Percentiles rank a stretch among this genome's conserved stretches.
Evolutionary conservation across 2,329 filamentous ascomycete genomes (phyloP).

Genomic region (Niveomyces coronatus): DNA sequence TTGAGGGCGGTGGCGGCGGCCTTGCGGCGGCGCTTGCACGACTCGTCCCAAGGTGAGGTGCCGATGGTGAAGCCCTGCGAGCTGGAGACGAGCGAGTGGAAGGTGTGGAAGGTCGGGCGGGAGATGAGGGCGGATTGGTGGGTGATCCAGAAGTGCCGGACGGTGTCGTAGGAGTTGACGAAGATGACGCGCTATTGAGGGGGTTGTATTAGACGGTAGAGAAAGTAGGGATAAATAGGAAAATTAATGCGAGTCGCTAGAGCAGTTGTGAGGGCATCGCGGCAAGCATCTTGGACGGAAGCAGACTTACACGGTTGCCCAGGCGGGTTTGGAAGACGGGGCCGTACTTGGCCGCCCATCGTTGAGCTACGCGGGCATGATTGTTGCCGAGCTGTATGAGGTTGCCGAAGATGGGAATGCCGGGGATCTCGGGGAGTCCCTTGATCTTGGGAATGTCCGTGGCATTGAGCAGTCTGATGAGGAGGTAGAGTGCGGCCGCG

Average conservation of each 20-base stretch:
- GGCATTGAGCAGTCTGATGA: slow-evolving; percentile 25
- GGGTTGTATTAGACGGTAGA: too few species aligned
- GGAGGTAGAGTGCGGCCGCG: slow-evolving; percentile 12
- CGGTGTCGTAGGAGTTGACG: slow-evolving; percentile 67
- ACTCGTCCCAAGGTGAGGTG: slow-evolving; percentile 76
- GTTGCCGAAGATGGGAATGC: slow-evolving; percentile 53
- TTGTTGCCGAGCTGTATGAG: slow-evolving; percentile 48
- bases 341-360: slow-evolving; percentile 51
- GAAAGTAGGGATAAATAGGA: too few species aligned
- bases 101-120: slow-evolving; percentile 68
- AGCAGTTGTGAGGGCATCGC: too few species aligned
- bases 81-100: slow-evolving; percentile 67
- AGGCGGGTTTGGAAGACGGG: slow-evolving; percentile 57
- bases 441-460: slow-evolving; percentile 53
- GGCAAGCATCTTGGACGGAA: too few species aligned
- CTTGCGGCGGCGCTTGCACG: slow-evolving; percentile 66
- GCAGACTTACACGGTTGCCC: slow-evolving; percentile 48
- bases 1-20: slow-evolving; percentile 72
- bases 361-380: slow-evolving; percentile 42
- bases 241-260: too few species aligned
- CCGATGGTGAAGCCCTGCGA: slow-evolving; percentile 76
- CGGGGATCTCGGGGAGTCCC: slow-evolving; percentile 49
- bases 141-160: slow-evolving; percentile 65
- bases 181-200: slow-evolving; percentile 66
- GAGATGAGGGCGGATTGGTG: slow-evolving; percentile 71